Evolutionary conservation across 2,329 filamentous ascomycete genomes (phyloP).

Genomic region (Botryotinia calthae): DNA sequence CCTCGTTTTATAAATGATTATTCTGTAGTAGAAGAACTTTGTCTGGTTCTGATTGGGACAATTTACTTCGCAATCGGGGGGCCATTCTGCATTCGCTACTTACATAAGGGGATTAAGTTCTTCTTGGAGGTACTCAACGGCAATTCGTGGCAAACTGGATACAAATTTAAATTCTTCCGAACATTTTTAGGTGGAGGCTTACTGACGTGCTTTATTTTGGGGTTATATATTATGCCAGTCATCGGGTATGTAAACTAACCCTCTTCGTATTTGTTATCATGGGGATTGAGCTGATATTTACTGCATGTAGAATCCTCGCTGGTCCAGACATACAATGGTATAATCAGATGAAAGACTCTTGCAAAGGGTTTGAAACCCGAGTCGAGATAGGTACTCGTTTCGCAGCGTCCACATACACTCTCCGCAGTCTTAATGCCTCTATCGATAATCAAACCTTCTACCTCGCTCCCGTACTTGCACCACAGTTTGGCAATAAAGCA

Average conservation of each 20-base stretch:
- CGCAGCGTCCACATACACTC: neutral
- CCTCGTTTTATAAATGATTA: neutral
- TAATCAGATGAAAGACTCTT: conserved; percentile 29
- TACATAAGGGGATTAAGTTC: fast-evolving
- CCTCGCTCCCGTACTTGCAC: conserved; percentile 7
- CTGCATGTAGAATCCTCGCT: neutral
- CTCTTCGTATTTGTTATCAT: neutral
- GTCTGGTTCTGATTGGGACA: neutral
- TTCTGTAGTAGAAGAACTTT: neutral
- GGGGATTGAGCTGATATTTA: neutral
- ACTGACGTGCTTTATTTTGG: neutral
- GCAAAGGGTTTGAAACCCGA: conserved; percentile 25
- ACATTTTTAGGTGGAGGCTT: neutral
- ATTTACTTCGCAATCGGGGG: neutral
- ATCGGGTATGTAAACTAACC: conserved; percentile 19
- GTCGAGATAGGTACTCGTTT: conserved; percentile 22
- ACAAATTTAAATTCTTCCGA: too few relatives aligned
- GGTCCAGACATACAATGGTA: conserved; percentile 25
- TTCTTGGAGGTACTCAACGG: neutral
- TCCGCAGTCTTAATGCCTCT: neutral
- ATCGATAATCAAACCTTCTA: conserved; percentile 7
- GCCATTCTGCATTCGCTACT: neutral
- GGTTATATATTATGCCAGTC: neutral
- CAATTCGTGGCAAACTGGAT: neutral
- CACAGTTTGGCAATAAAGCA: neutral